Evolutionary conservation across 129 eudicot genomes (phyloP), one percentile per base, ranked within the genome.

Genomic region (Solidago caesia): DNA sequence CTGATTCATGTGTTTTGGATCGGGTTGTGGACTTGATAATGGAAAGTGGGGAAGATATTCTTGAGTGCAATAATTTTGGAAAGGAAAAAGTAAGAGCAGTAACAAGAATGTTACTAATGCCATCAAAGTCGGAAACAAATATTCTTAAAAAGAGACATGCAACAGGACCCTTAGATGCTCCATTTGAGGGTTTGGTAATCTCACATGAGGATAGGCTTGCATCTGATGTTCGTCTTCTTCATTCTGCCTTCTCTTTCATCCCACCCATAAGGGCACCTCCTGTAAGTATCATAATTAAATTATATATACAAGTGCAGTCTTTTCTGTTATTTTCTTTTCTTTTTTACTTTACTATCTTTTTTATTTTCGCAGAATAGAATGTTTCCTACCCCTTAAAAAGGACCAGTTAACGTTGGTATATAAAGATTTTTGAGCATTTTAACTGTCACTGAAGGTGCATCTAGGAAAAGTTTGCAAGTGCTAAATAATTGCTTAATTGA

Each of bases 191-290:
- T 41, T 79, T 94, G 75, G 87, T 87, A 62, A 68, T 88, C 65
- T 77, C 88, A 46, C 86, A 90, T 80, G 82, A 90, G 73, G 97
- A 94, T 79, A 90, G 99, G 65, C 83, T 90, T 81, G 65, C 83
- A 58, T 88, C 99, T 39, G 82, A 87, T 68, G 56, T 82, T 68
- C 84, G 87, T 21, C 84, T 94, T 72, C 89, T 94, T 76, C 91
- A 87, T 87, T 88, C 99, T 48, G 77, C 89, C 29, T 87, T 88
- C 67, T 86, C 97, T 68, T 88, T 84, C 83, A 94, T 94, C 72
- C 99, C 99, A n/a, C 82, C 81, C 55, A 79, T 89, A 72, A 88
- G 99, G 77, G 97, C 99, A 56, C 97, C 99, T 44, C 97, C 97
- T 71, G 99, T 91, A 88, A 81, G 87, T 83, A 26, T 75, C 71